Evolutionary conservation across 2,329 filamentous ascomycete genomes (phyloP).

Genomic region (Diplodia mutila): DNA sequence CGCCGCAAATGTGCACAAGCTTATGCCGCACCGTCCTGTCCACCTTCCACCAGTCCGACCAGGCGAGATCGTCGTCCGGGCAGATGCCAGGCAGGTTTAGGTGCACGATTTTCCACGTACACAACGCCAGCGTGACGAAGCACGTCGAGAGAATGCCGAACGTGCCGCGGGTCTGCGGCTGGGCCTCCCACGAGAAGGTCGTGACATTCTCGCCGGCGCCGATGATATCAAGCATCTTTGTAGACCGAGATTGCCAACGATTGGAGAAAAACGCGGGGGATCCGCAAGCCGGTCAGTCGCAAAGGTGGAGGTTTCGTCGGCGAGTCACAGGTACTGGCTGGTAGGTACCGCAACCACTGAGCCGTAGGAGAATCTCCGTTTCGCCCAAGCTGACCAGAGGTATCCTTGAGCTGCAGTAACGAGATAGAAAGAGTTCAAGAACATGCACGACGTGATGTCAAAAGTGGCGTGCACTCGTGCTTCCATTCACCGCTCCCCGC

Average conservation of each 20-base stretch:
- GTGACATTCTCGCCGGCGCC: not conserved
- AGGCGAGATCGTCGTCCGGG: not conserved
- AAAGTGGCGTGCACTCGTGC: not conserved
- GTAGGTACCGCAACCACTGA: not conserved
- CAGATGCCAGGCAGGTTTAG: conserved; percentile 27
- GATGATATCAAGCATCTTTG: not conserved
- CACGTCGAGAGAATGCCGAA: conserved; percentile 28
- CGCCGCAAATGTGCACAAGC: not conserved
- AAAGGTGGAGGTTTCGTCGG: not conserved
- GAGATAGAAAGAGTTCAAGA: not conserved
- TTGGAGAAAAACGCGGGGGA: not conserved
- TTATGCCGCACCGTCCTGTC: conserved; percentile 2
- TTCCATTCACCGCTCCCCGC: not conserved
- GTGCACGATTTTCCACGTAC: conserved; percentile 28
- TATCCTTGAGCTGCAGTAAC: not conserved
- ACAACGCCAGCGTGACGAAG: conserved; percentile 28
- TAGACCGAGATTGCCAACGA: not conserved
- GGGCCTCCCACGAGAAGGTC: conserved; percentile 25
- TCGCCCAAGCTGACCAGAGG: not conserved
- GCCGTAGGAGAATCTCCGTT: not conserved
- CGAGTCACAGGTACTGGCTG: not conserved
- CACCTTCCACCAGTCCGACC: conserved; percentile 1
- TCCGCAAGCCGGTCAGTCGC: not conserved
- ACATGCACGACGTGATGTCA: not conserved
- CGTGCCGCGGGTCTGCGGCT: conserved; percentile 28